Base-by-base conservation (phyloP, 768 basidiomycete genomes). In the Boletus sensibilis region DNA sequence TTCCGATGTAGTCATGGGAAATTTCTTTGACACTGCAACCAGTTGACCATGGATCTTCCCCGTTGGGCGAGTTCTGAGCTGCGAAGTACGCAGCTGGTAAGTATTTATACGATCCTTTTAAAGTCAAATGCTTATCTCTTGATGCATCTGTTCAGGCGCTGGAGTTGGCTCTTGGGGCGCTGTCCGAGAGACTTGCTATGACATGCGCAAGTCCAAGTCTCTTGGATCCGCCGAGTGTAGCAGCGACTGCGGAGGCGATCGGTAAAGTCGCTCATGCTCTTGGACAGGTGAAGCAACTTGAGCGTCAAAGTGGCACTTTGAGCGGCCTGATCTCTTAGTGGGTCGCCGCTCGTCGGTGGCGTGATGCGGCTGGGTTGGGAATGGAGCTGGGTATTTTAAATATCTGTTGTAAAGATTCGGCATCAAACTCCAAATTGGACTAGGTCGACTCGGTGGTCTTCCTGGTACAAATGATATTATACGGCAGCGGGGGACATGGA, bases 241-340 rank as follows among this genome's bases (percentile, higher is more conserved):
- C 78, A 39, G 70, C 74, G 44, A 82, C 81, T 16, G 87, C 88
- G n/a, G 87, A 90, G 59, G 81, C 86, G 1, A 86, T 92, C 31
- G 69, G 74, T 41, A 88, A 88, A 66, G 82, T 87, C 9, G 76
- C 82, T 1, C 78, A 81, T 55, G 87, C 88, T 7, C 72, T 90
- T 57, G 71, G 73, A 10, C 79, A 86, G 55, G 79, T 89, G 51
- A 82, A 79, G 55, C 77, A 83, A 52, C 71, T 89, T 50, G 82
- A 82, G 56, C 74, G 75, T 74, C 78, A 72, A 42, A 53, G 52
- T 21, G 23, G 44, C 23, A 23, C 33, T 47, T 43, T 52, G 38
- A 42, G 46, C 39, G 55, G 63, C 25, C 41, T 63, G 55, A 52
- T 59, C 34, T 53, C 63, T 16, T 68, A 65, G 50, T 20, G 13